Evolutionary conservation across 305 asterid genomes (phyloP).

Genomic region (Lippia alba): DNA sequence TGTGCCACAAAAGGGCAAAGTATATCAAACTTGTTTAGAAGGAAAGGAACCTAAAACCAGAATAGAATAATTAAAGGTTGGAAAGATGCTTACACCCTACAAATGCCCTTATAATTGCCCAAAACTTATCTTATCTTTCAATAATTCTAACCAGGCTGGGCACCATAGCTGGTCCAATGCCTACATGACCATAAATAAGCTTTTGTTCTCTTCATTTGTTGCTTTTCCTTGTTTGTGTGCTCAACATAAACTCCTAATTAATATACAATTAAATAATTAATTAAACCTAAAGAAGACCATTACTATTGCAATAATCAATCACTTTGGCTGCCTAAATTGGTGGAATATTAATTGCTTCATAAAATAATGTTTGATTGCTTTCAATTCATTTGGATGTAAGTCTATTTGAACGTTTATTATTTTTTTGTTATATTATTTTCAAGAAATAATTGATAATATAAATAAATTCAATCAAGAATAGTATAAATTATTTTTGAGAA

Average conservation of each 20-base stretch:
- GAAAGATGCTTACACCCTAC: slow-evolving; percentile 22
- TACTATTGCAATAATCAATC: slow-evolving; percentile 3
- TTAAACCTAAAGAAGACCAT: not conserved
- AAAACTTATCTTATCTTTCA: slow-evolving; percentile 14
- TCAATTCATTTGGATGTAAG: no score
- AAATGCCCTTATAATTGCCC: not conserved
- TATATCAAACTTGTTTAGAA: slow-evolving; percentile 6
- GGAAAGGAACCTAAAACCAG: not conserved
- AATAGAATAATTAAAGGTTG: not conserved
- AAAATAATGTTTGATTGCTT: no score
- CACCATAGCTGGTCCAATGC: slow-evolving; percentile 31
- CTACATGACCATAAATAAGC: slow-evolving; percentile 21
- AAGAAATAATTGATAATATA: no score
- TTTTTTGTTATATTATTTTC: no score
- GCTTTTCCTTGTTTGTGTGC: slow-evolving; percentile 22
- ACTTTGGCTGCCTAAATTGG: not conserved
- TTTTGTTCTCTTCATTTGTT: slow-evolving; percentile 27
- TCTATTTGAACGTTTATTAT: no score
- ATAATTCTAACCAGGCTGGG: slow-evolving; percentile 39
- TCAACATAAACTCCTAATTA: slow-evolving; percentile 1
- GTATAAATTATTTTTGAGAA: no score
- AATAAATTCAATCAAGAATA: no score
- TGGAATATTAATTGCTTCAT: no score
- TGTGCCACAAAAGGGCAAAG: not conserved
- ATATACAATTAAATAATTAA: not conserved